These are phyloP conservation scores for Lolium perenne DNA, from an alignment of 176 grass and related monocot genomes.

Conservation along the genomic window DNA sequence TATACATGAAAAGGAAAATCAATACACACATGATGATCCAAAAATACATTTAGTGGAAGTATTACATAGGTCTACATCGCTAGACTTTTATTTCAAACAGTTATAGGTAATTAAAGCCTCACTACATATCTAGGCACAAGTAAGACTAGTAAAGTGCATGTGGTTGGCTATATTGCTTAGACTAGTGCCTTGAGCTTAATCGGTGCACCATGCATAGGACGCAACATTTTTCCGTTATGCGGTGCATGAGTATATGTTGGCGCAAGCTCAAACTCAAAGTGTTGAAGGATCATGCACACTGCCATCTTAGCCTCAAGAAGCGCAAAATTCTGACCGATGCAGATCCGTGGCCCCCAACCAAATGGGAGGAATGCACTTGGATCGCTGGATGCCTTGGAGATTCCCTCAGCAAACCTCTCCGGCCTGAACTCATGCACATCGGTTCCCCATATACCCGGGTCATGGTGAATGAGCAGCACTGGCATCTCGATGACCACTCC, in stretches of 20 bases:
- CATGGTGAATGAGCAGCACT: conserved; percentile 36
- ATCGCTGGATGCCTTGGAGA: neutral
- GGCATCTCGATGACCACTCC: conserved; percentile 33
- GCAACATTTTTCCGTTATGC: neutral
- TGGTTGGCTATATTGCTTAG: too few relatives aligned
- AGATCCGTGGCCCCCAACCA: neutral
- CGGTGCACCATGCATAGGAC: neutral
- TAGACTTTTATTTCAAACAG: neutral
- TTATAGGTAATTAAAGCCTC: too few relatives aligned
- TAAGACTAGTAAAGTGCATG: too few relatives aligned
- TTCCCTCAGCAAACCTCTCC: neutral
- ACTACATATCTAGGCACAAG: too few relatives aligned
- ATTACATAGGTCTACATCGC: neutral
- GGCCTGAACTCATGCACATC: neutral
- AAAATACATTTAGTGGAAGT: neutral
- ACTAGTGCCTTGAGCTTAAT: neutral
- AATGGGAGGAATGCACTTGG: neutral
- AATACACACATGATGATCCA: neutral
- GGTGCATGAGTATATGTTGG: neutral
- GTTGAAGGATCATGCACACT: neutral
- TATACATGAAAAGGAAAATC: neutral
- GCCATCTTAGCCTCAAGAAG: conserved; percentile 1
- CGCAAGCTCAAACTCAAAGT: neutral
- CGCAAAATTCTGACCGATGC: neutral
- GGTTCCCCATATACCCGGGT: conserved; percentile 20